Base-by-base conservation (phyloP, 2,329 filamentous ascomycete species). In the Beauveria australis region DNA sequence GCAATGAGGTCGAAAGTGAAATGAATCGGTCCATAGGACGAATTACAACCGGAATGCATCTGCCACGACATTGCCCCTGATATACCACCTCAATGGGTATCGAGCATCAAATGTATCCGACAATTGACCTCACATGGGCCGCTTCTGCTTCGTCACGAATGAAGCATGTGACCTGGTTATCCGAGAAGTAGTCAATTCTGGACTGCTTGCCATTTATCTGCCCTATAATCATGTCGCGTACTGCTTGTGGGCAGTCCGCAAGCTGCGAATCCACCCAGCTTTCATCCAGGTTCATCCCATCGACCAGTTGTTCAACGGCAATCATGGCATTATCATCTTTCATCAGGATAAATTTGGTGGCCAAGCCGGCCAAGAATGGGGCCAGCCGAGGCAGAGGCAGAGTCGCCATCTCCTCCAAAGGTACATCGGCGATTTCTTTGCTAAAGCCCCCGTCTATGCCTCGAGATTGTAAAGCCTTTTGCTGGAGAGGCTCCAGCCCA, bases 251-350 rank as follows among this genome's bases (percentile, higher is more conserved):
- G n/a, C 33, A 60, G 43, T 49, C 37, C 2, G 18, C 19, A 16
- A 69, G 60, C 18, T 65, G 61, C 28, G 47, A 61, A 16, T 61
- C 52, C 33, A 62, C 61, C 67, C 66, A 68, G 12, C 59, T 46
- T 67, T 51, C 48, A 37, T 51, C 63, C 16, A 69, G 48, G 53
- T 68, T 60, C 66, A 69, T 67, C 18, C 66, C 66, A 47, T 69
- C 68, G 24, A 69, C 63, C 28, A 69, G 64, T 30, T 68, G 62
- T 59, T 69, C 66, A n/a, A 65, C 66, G 1, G 65, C 66, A 18
- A 70, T 71, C 60, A 65, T 66, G 37, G 66, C 64, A 12, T 64
- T 54, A 40, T 65, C 66, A 48, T 70, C 68, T 24, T 43, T 30
- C n/a, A 58, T 56, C 10, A n/a, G 3, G 24, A 53, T 16, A 14